Percentiles rank a stretch among this genome's conserved stretches.
phyloP scores from a whole-genome alignment of 208 protist species.

The Jaenimonas drosophilae region DNA sequence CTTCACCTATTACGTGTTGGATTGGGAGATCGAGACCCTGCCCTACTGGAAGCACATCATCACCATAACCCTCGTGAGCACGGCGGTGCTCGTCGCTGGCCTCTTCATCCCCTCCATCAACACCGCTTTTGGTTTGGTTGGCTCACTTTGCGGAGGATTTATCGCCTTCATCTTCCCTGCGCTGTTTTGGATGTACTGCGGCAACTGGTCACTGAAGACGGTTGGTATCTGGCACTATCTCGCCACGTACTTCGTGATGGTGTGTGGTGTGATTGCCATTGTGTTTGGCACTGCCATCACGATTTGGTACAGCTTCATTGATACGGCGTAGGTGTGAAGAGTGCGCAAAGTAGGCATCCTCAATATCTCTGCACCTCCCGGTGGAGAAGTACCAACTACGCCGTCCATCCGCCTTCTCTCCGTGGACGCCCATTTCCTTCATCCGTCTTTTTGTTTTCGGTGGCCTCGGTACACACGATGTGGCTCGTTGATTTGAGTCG shows the following conservation, averaged over 20 bases:
- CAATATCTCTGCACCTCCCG: too few species aligned
- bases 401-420: too few species aligned
- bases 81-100: neutral
- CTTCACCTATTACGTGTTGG: conserved; percentile 8
- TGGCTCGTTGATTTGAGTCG: too few species aligned
- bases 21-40: conserved; percentile 6
- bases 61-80: neutral
- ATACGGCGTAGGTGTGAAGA: neutral
- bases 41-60: conserved; percentile 8
- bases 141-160: conserved; percentile 14
- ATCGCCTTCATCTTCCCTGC: conserved; percentile 29
- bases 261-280: conserved; percentile 12
- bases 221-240: conserved; percentile 15
- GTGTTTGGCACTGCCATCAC: conserved; percentile 12
- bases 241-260: conserved; percentile 9
- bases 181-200: conserved; percentile 15
- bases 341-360: too few species aligned
- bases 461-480: too few species aligned
- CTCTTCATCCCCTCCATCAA: neutral
- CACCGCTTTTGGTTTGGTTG: conserved; percentile 21
- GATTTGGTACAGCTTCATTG: conserved; percentile 15
- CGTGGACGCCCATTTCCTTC: too few species aligned
- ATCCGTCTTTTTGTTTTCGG: too few species aligned
- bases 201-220: conserved; percentile 5
- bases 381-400: too few species aligned